phyloP scores from a whole-genome alignment of 2,329 filamentous ascomycete species.

The Juglanconis sp. region DNA sequence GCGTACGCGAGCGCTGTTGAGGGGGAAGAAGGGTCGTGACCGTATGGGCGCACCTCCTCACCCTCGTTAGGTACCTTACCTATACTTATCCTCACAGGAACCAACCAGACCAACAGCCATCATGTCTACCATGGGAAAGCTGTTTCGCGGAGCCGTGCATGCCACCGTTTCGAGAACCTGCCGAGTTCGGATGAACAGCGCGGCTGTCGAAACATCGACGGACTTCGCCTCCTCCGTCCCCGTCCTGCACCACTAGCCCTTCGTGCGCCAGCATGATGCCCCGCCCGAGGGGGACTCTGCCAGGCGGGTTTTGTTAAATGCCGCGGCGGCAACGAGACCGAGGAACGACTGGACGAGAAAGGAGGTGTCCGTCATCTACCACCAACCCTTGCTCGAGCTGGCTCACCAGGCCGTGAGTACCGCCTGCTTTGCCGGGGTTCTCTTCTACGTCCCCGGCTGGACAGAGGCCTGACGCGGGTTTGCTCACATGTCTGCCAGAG shows the following conservation, averaged over 20 bases:
- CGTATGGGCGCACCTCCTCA: too few species aligned
- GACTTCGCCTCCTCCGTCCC: neutral
- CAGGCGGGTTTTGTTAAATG: conserved; percentile 39
- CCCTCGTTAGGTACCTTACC: too few species aligned
- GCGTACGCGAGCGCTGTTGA: too few species aligned
- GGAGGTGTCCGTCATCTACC: conserved; percentile 78
- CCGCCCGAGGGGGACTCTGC: neutral
- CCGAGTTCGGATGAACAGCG: neutral
- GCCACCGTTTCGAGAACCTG: too few species aligned
- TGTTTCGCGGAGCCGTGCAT: too few species aligned
- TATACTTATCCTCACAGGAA: too few species aligned
- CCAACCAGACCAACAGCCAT: too few species aligned
- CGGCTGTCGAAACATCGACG: neutral
- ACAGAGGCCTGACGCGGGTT: neutral
- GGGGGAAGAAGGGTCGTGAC: too few species aligned
- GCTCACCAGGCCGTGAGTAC: conserved; percentile 67
- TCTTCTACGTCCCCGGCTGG: conserved; percentile 9
- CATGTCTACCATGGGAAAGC: too few species aligned
- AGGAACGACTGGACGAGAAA: conserved; percentile 77
- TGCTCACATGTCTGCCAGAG: conserved; percentile 48
- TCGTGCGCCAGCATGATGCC: neutral
- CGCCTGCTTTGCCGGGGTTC: neutral
- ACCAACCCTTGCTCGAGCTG: conserved; percentile 76
- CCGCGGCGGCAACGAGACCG: conserved; percentile 58
- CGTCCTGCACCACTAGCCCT: neutral